phyloP scores from a whole-genome alignment of 2,329 filamentous ascomycete genomes.

The Lasiodiplodia theobromae region DNA sequence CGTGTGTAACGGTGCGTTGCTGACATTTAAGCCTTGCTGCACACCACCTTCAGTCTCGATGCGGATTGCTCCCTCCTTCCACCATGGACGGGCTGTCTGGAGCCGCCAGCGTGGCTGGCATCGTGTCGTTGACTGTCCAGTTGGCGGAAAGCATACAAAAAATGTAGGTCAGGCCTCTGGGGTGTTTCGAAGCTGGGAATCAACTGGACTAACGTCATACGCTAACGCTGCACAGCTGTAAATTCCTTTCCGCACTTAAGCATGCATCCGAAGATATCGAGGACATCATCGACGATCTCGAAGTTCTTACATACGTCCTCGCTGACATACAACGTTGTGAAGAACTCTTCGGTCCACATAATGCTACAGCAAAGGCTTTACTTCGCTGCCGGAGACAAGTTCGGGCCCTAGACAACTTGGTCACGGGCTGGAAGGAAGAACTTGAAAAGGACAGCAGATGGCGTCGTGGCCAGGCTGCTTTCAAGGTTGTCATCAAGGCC shows the following conservation, averaged over 20 bases:
- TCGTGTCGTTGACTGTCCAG: slow-evolving; percentile 49
- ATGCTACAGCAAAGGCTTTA: neutral
- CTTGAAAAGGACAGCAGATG: neutral
- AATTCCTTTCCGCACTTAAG: neutral
- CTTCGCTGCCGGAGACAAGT: neutral
- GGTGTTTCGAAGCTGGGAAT: no score
- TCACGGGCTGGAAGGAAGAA: neutral
- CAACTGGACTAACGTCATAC: no score
- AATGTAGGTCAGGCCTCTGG: neutral
- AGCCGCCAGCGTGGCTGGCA: slow-evolving; percentile 48
- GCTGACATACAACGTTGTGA: neutral
- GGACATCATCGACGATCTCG: slow-evolving; percentile 14
- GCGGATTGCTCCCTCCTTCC: neutral
- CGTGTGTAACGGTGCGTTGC: neutral
- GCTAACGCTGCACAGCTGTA: neutral
- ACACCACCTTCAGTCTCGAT: neutral
- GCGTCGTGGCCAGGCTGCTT: neutral
- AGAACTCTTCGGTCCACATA: neutral
- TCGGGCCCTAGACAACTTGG: neutral
- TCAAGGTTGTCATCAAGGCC: neutral
- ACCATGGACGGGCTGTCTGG: slow-evolving; percentile 45
- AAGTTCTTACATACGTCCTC: neutral
- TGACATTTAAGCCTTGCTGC: neutral
- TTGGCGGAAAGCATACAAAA: slow-evolving; percentile 33
- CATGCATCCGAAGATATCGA: slow-evolving; percentile 1